These are phyloP conservation scores for Sistotremastrum niveocremeum DNA, from an alignment of 768 basidiomycete species.

Conservation along the genomic window DNA sequence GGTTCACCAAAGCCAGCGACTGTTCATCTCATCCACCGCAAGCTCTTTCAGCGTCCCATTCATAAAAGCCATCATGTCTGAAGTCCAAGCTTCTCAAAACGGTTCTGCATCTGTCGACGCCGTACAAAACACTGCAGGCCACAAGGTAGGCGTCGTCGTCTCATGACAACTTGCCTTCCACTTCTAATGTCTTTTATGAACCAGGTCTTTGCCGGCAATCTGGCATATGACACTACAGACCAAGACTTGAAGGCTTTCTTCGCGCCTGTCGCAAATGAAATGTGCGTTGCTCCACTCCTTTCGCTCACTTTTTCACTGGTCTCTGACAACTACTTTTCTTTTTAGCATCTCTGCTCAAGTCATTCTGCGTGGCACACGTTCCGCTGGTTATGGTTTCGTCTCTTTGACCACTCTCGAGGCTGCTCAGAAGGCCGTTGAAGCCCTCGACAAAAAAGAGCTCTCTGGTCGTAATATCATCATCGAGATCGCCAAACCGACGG, in stretches of 20 bases:
- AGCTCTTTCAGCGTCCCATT: constrained; percentile 39
- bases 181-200: constrained; percentile 1
- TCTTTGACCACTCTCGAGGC: constrained; percentile 69
- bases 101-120: constrained; percentile 23
- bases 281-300: constrained; percentile 40
- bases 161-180: constrained; percentile 10
- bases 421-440: constrained; percentile 74
- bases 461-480: constrained; percentile 81
- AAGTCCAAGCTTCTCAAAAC: constrained; percentile 83
- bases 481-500: constrained; percentile 85
- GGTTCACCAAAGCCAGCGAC: constrained; percentile 72
- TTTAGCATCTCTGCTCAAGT: constrained; percentile 69
- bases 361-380: constrained; percentile 73
- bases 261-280: constrained; percentile 72
- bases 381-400: constrained; percentile 90
- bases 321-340: constrained; percentile 6
- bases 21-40: constrained; percentile 55
- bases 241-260: constrained; percentile 93
- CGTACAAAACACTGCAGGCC: constrained; percentile 60
- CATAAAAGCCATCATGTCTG: constrained; percentile 59
- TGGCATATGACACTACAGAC: constrained; percentile 88
- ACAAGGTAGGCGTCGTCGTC: constrained; percentile 44
- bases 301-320: constrained; percentile 3
- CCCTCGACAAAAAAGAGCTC: constrained; percentile 79
- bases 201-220: constrained; percentile 91